Conservation (phyloP, 345 rosid species). For the Boechera stricta region DNA sequence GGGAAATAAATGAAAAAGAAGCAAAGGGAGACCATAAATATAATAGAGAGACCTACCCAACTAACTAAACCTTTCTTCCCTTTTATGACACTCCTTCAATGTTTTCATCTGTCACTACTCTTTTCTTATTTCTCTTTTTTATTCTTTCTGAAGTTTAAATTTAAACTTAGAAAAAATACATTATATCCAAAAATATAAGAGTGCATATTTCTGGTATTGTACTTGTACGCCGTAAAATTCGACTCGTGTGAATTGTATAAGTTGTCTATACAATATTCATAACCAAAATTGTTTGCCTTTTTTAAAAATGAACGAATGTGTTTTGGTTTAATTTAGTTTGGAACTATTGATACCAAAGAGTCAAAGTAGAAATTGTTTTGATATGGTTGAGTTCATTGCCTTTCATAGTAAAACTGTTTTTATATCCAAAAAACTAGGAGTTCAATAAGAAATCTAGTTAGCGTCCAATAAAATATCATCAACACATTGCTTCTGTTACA, state of each 20-base stretch:
- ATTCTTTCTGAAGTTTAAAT: background rate
- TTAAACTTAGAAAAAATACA: background rate
- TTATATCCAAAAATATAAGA: background rate
- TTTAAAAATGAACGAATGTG: background rate
- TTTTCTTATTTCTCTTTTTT: conserved; percentile 39
- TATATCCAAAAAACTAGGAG: background rate
- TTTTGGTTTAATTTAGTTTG: conserved; percentile 13
- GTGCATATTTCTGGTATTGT: background rate
- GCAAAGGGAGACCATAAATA: conserved; percentile 58
- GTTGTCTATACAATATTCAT: background rate
- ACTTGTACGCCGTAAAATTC: background rate
- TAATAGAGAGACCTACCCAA: conserved; percentile 74
- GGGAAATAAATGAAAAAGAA: conserved; percentile 29
- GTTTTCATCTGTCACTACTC: conserved; percentile 78
- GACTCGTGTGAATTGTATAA: background rate
- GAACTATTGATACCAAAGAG: conserved; percentile 7
- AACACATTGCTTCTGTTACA: conserved; percentile 13
- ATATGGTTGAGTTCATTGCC: conserved; percentile 10
- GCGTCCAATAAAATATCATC: background rate
- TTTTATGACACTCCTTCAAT: conserved; percentile 89
- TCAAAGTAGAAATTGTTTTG: conserved; percentile 5
- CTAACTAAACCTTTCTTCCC: conserved; percentile 55
- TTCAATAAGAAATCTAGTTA: conserved; percentile 1
- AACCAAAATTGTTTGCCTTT: background rate
- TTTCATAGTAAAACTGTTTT: conserved; percentile 1